Evolutionary conservation across 371 early-diverging fungal genomes (phyloP).

Genomic region (Mortierella sp.): DNA sequence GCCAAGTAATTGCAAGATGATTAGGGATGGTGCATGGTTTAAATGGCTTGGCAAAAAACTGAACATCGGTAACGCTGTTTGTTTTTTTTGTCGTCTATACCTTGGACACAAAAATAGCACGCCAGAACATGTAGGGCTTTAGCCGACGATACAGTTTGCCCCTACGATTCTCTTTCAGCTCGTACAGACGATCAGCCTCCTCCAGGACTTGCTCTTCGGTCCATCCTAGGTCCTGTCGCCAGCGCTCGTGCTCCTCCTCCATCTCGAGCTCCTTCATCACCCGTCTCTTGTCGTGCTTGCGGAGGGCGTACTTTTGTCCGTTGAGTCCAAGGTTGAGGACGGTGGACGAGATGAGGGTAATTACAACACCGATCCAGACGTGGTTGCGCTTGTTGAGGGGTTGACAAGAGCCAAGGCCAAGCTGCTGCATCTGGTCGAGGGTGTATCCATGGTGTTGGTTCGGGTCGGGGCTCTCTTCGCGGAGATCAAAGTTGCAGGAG

Average conservation of each 20-base stretch:
- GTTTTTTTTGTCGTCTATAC: slow-evolving; percentile 13
- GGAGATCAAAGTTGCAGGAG: slow-evolving; percentile 39
- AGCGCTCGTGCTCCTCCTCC: slow-evolving; percentile 43
- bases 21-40: not conserved
- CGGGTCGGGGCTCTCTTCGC: slow-evolving; percentile 6
- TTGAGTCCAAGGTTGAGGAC: slow-evolving; percentile 89
- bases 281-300: slow-evolving; percentile 64
- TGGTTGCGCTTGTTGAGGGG: slow-evolving; percentile 60
- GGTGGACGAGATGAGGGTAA: slow-evolving; percentile 80
- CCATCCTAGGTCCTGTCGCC: slow-evolving; percentile 39
- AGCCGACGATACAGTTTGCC: slow-evolving; percentile 39
- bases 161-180: slow-evolving; percentile 37
- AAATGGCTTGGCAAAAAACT: too few species aligned
- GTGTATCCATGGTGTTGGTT: slow-evolving; percentile 17
- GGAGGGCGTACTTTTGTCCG: slow-evolving; percentile 86
- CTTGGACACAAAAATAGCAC: slow-evolving; percentile 51
- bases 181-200: slow-evolving; percentile 44
- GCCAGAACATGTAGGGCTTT: slow-evolving; percentile 50
- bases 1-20: not conserved
- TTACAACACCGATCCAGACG: slow-evolving; percentile 80
- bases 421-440: slow-evolving; percentile 29
- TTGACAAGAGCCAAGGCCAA: slow-evolving; percentile 56
- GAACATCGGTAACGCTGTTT: not conserved
- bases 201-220: slow-evolving; percentile 45
- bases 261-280: slow-evolving; percentile 41